Conservation (phyloP, 495 filamentous ascomycete species). For the Penicillium verhagenii region DNA sequence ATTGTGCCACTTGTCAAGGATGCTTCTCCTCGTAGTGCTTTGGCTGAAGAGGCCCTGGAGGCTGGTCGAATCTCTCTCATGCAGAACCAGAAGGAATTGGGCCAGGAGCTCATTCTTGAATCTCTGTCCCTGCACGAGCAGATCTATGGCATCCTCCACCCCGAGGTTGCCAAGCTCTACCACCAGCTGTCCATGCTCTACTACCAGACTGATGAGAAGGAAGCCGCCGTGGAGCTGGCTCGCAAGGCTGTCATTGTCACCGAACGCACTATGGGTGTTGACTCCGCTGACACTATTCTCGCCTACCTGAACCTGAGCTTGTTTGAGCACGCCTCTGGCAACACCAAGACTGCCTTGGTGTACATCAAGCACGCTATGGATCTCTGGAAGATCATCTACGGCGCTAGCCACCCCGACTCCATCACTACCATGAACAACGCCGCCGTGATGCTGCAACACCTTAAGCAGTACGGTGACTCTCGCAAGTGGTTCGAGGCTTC, state of each 20-base stretch:
- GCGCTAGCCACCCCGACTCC: constrained; percentile 88
- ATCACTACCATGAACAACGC: constrained; percentile 99
- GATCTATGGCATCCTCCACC: constrained; percentile 96
- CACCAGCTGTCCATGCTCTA: constrained; percentile 92
- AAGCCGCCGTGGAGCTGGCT: constrained; percentile 88
- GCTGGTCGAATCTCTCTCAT: constrained; percentile 92
- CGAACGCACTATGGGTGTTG: constrained; percentile 90
- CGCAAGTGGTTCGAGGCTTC: constrained; percentile 96
- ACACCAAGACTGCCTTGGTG: constrained; percentile 76
- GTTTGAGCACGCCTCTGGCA: constrained; percentile 89
- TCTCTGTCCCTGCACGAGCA: constrained; percentile 96
- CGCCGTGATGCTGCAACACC: constrained; percentile 94
- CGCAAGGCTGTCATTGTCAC: constrained; percentile 95
- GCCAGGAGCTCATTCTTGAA: constrained; percentile 92
- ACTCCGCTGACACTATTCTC: constrained; percentile 89
- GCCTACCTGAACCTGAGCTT: constrained; percentile 93
- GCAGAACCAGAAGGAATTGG: constrained; percentile 92
- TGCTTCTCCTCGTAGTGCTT: constrained; percentile 77
- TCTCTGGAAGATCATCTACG: constrained; percentile 96
- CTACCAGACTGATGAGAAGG: constrained; percentile 94
- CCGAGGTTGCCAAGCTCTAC: constrained; percentile 94
- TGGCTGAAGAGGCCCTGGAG: constrained; percentile 95
- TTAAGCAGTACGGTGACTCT: constrained; percentile 89
- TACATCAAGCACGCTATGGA: constrained; percentile 93
- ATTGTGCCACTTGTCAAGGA: constrained; percentile 93